phyloP scores from a whole-genome alignment of 176 grass and related monocot genomes.

The Alloteropsis semialata region DNA sequence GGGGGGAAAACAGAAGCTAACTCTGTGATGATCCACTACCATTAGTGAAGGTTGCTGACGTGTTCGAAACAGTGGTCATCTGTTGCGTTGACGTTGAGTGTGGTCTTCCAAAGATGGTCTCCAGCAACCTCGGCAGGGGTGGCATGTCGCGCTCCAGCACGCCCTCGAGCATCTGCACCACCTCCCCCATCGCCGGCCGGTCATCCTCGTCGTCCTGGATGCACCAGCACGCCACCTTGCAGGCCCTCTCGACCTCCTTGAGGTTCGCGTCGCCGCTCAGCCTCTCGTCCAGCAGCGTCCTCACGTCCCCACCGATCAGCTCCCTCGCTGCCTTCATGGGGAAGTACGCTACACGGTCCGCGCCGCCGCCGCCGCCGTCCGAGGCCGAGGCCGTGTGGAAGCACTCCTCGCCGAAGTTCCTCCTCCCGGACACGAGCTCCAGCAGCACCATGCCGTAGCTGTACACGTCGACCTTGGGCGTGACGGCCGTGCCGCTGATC shows the following conservation, averaged over 20 bases:
- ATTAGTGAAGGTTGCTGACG: not conserved
- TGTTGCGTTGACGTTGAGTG: not conserved
- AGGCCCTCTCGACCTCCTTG: conserved; percentile 37
- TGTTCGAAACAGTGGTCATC: not conserved
- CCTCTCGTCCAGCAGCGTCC: conserved; percentile 31
- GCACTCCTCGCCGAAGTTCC: conserved; percentile 8
- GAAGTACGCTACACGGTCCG: not conserved
- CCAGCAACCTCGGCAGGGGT: conserved; percentile 33
- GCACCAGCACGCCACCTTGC: conserved; percentile 54
- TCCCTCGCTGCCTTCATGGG: conserved; percentile 18
- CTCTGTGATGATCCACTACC: not conserved
- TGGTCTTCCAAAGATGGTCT: not conserved
- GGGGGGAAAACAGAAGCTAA: not conserved
- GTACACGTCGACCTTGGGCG: conserved; percentile 46
- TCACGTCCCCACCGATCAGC: conserved; percentile 22
- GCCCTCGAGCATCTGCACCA: conserved; percentile 41
- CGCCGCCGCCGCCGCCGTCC: not conserved
- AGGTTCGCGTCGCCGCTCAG: conserved; percentile 1
- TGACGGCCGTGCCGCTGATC: conserved; percentile 27
- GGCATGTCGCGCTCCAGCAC: conserved; percentile 30
- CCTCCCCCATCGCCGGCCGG: conserved; percentile 45
- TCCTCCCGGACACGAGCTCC: conserved; percentile 34
- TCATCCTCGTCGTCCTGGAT: conserved; percentile 47
- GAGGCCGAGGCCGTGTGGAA: too few relatives aligned
- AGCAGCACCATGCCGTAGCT: conserved; percentile 60